Evolutionary conservation across 1,139 yeast species (phyloP), one percentile per base, ranked within the genome.

Genomic region (Kurtzmaniella natalensis): DNA sequence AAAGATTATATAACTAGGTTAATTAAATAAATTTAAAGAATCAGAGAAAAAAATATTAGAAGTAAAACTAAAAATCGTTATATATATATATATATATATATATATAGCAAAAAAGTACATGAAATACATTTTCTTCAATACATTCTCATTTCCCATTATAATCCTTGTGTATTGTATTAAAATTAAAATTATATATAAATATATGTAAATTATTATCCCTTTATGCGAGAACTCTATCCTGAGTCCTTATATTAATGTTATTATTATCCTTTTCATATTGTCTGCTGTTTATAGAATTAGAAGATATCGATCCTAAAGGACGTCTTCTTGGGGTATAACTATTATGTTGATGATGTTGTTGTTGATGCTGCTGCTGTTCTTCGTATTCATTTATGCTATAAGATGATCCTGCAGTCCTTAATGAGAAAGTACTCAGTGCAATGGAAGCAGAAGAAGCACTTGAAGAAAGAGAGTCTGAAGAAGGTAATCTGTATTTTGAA

Each of bases 401-500:
- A 34, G 47, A 43, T 13, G 57, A 52, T 28, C 44, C 43, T 14
- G 51, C 39, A 29, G 44, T 43, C 32, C 41, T 37, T 24, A 50
- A 36, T n/a, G 54, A 50, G 40, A 50, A 35, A 25, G 18, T 23
- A n/a, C 39, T 39, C 15, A 55, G 47, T 10, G 37, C 34, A 18
- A 33, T 36, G 28, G 39, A 42, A 37, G 24, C 48, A 10, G 37
- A 31, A 10, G 47, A 33, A 23, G 24, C 18, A n/a, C 40, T 32
- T 14, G 47, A 38, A 14, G 41, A 17, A 30, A 44, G 25, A 7
- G 47, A 38, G 19, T 31, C 34, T 18, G 45, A 36, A 24, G 48
- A 41, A 7, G 39, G 31, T 9, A 29, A 31, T 31, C 48, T 41
- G 40, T 40, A 35, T 37, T 38, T 44, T 30, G 41, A 37, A 45